Evolutionary conservation across 2,329 filamentous ascomycete genomes (phyloP).

Genomic region (Corniculantispora saksenae): DNA sequence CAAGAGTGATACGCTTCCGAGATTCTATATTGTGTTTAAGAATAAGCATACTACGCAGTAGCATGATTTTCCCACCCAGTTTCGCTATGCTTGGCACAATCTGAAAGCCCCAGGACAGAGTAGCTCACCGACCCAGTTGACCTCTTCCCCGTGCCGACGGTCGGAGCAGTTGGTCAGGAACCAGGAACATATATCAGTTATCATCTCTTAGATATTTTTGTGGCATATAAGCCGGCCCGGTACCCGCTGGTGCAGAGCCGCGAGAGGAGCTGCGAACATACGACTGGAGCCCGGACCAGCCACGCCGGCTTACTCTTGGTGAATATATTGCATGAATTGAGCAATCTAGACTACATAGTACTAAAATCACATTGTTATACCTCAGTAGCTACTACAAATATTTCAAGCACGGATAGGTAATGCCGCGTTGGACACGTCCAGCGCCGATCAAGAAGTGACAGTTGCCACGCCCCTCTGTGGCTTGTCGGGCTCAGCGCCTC

Average conservation of each 20-base stretch:
- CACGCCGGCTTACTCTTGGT: background rate
- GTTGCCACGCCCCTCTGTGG: slow-evolving; percentile 8
- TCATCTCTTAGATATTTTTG: background rate
- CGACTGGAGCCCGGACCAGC: background rate
- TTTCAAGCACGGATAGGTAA: background rate
- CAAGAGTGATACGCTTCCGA: no score
- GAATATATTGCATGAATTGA: background rate
- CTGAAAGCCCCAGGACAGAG: background rate
- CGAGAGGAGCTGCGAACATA: background rate
- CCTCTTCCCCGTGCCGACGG: background rate
- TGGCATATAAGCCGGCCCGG: background rate
- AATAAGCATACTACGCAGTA: background rate
- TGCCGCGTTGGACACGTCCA: background rate
- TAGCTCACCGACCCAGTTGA: background rate
- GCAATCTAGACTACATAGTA: background rate
- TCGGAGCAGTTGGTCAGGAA: background rate
- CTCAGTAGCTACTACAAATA: no score
- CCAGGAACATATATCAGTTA: background rate
- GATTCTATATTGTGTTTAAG: no score
- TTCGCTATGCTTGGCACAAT: background rate
- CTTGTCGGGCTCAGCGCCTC: background rate
- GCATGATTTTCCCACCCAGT: background rate
- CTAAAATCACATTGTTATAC: no score
- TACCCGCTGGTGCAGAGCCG: slow-evolving; percentile 5
- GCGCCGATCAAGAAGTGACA: background rate